Base-by-base conservation (phyloP, 192 early-diverging fungal species). In the Bifiguratus adelaidae region DNA sequence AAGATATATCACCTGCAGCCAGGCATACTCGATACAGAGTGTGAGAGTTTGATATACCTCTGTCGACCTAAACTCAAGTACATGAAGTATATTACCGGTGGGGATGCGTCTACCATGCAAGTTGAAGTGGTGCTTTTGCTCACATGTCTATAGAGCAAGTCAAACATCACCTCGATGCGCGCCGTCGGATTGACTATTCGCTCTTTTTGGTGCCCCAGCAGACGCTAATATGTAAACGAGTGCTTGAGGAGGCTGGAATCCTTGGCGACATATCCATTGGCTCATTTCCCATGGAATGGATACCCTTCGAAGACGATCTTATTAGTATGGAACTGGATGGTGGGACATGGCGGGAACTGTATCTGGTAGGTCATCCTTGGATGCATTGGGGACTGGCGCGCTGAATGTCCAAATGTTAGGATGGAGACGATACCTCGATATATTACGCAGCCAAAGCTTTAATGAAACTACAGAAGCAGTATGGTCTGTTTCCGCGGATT, bases 241-340 rank as follows among this genome's bases (percentile, higher is more conserved):
- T 95, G 11, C 68, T 96, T 47, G 95, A 94, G 61, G 92, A 96
- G 44, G 83, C 85, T 19, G 91, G 89, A 18, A 89, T 98, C 0
- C 78, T 82, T 64, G 92, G 90, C 16, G 88, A 91, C 41, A 61
- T 96, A 8, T 74, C 74, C 2, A 63, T 97, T 48, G 83, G 86
- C 6, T 88, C 95, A 58, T 94, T 81, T 64, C 79, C 85, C 32
- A 62, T 98, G 67, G 92, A 99, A 48, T 63, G 90, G 45, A 77
- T 99, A 7, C 88, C 91, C 1, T 74, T 95, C 50, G 95, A 95
- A 50, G 77, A 81, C 38, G 92, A 99, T 57, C 46, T 97, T 23
- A 65, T 94, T 9, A 90, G 89, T 27, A 70, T 99, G 52, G 95
- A 97, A 58, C 68, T 87, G 53, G 87, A 86, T 23, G 65, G 72